Evolutionary conservation across 73 alveolate genomes (phyloP).

Genomic region (Paramecium caudatum): DNA sequence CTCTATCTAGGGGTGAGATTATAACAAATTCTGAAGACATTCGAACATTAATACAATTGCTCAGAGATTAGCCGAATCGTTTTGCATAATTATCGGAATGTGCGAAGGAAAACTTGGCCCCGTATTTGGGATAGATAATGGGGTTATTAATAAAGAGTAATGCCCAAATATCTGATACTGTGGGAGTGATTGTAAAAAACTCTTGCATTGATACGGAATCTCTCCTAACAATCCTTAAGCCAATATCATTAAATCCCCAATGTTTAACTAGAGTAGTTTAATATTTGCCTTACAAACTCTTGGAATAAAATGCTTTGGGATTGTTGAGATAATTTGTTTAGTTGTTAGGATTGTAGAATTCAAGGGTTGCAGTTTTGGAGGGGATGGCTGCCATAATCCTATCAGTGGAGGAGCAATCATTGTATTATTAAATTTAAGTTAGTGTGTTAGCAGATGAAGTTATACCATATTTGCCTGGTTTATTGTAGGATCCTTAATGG

Average conservation of each 20-base stretch:
- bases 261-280: slow-evolving; percentile 49
- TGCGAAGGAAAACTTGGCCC: slow-evolving; percentile 8
- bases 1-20: no score
- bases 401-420: slow-evolving; percentile 38
- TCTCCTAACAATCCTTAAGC: not conserved
- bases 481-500: slow-evolving; percentile 8
- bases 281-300: not conserved
- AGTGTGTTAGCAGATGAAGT: slow-evolving; percentile 54
- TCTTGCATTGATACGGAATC: not conserved
- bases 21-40: no score
- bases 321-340: not conserved
- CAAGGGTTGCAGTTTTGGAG: slow-evolving; percentile 9
- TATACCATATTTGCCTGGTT: not conserved
- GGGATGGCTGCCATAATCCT: slow-evolving; percentile 63
- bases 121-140: not conserved
- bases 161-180: not conserved
- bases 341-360: not conserved
- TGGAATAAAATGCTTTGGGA: slow-evolving; percentile 4
- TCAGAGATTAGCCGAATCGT: not conserved
- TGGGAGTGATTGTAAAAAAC: not conserved
- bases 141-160: not conserved
- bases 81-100: slow-evolving; percentile 14
- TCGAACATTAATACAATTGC: no score
- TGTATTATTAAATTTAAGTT: not conserved
- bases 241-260: not conserved